Percentiles rank a stretch among this genome's conserved stretches.
These are phyloP conservation scores for Neurospora cerealis DNA, from an alignment of 495 filamentous ascomycete species.

Conservation along the genomic window DNA sequence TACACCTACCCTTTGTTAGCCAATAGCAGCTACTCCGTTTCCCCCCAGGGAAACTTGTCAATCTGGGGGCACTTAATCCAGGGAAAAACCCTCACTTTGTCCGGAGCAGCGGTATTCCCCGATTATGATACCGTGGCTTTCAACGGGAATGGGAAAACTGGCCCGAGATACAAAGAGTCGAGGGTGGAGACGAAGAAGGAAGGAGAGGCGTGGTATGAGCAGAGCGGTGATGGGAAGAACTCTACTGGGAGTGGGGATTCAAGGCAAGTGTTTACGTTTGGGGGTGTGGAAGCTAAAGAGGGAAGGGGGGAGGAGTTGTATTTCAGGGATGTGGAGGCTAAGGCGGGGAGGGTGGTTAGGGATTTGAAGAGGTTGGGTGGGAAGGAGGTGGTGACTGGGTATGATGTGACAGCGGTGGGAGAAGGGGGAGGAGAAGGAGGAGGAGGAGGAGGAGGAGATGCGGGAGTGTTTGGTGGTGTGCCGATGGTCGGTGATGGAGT, in stretches of 20 bases:
- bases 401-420: not conserved
- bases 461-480: not conserved
- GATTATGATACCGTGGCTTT: constrained; percentile 31
- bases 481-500: not conserved
- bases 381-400: not conserved
- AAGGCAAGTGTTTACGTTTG: constrained; percentile 46
- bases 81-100: too few relatives aligned
- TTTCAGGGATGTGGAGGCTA: constrained; percentile 1
- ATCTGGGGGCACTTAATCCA: constrained; percentile 51
- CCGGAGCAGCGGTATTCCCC: too few relatives aligned
- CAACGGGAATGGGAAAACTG: not conserved
- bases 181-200: constrained; percentile 42
- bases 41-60: constrained; percentile 40
- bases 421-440: not conserved
- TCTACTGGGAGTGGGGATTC: constrained; percentile 43
- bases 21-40: constrained; percentile 41
- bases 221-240: constrained; percentile 32
- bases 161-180: constrained; percentile 28
- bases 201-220: constrained; percentile 44
- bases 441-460: not conserved
- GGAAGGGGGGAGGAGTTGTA: constrained; percentile 4
- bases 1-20: constrained; percentile 59
- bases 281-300: constrained; percentile 6
- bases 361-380: constrained; percentile 20
- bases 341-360: constrained; percentile 17